Evolutionary conservation across 352 stramenopile species (phyloP).

Genomic region (Phytophthora pistaciae): DNA sequence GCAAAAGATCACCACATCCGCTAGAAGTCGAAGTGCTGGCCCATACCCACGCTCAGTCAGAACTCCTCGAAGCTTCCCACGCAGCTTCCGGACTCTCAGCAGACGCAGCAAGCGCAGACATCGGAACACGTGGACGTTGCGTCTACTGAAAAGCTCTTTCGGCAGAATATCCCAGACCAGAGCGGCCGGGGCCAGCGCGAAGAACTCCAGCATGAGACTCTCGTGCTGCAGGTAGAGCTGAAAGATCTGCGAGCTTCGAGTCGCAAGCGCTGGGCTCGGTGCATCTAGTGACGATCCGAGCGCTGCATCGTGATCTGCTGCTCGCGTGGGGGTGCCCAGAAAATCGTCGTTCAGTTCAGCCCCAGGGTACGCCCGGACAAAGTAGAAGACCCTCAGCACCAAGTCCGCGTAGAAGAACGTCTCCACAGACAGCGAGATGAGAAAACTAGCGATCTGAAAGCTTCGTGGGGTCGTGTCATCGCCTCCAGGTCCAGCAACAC

Average conservation of each 20-base stretch:
- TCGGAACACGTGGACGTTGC: conserved; percentile 34
- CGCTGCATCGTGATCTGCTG: not conserved
- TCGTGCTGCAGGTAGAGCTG: conserved; percentile 55
- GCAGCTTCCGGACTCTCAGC: conserved; percentile 55
- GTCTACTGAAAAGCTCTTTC: conserved; percentile 49
- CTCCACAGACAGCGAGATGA: conserved; percentile 47
- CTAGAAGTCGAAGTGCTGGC: conserved; percentile 50
- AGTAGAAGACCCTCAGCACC: conserved; percentile 50
- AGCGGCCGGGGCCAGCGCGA: conserved; percentile 46
- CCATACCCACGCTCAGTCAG: conserved; percentile 57
- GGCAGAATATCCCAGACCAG: conserved; percentile 69
- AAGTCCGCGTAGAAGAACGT: conserved; percentile 71
- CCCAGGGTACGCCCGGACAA: conserved; percentile 38
- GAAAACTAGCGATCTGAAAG: conserved; percentile 51
- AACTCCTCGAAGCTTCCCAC: conserved; percentile 43
- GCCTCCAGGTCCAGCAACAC: conserved; percentile 3
- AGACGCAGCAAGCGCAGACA: conserved; percentile 61
- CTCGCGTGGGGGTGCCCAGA: conserved; percentile 4
- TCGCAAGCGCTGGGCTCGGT: conserved; percentile 17
- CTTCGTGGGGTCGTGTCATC: conserved; percentile 43
- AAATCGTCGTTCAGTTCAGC: conserved; percentile 22
- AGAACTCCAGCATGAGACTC: conserved; percentile 38
- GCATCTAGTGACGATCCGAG: conserved; percentile 9
- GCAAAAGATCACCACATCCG: conserved; percentile 62
- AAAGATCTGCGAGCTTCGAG: conserved; percentile 32